Percentiles rank a stretch among this genome's conserved stretches.
Conservation (phyloP, 2,329 filamentous ascomycete genomes). For the Torrubiella hemipterigena region DNA sequence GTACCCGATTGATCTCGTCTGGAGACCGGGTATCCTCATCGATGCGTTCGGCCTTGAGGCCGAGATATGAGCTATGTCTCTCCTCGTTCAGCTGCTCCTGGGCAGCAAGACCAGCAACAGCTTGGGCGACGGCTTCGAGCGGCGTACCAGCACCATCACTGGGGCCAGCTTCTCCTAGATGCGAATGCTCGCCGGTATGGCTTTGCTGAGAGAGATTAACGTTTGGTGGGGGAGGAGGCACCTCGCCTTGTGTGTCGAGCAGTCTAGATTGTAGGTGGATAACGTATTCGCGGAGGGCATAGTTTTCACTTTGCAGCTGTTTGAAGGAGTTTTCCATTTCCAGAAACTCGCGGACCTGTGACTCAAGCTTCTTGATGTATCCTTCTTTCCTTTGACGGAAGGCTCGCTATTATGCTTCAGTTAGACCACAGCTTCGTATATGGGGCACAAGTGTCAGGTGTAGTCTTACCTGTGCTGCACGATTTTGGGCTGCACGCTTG, state of each 20-base stretch:
- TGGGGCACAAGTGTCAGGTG: not conserved
- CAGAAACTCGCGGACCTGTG: slow-evolving; percentile 74
- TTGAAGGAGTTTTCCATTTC: slow-evolving; percentile 69
- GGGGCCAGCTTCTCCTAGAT: slow-evolving; percentile 12
- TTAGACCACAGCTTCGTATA: slow-evolving; percentile 11
- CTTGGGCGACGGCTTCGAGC: slow-evolving; percentile 38
- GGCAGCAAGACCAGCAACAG: slow-evolving; percentile 29
- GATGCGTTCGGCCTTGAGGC: slow-evolving; percentile 22
- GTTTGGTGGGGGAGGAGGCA: slow-evolving; percentile 71
- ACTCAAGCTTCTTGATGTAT: slow-evolving; percentile 95
- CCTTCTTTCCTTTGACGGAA: slow-evolving; percentile 96
- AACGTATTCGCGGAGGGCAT: slow-evolving; percentile 82
- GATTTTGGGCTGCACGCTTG: slow-evolving; percentile 91
- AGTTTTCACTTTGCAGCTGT: slow-evolving; percentile 77
- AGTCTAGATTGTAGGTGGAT: slow-evolving; percentile 80
- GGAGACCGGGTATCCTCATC: slow-evolving; percentile 33
- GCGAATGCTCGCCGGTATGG: slow-evolving; percentile 9
- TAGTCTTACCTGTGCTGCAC: slow-evolving; percentile 77
- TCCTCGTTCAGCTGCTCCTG: slow-evolving; percentile 25
- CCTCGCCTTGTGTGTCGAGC: slow-evolving; percentile 71
- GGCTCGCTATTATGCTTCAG: slow-evolving; percentile 52
- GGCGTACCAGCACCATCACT: slow-evolving; percentile 22
- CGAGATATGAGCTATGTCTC: slow-evolving; percentile 18
- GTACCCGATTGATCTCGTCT: slow-evolving; percentile 42
- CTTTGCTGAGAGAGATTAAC: slow-evolving; percentile 48